Conservation (phyloP, 345 rosid genomes). For the Bruguiera gymnorhiza region DNA sequence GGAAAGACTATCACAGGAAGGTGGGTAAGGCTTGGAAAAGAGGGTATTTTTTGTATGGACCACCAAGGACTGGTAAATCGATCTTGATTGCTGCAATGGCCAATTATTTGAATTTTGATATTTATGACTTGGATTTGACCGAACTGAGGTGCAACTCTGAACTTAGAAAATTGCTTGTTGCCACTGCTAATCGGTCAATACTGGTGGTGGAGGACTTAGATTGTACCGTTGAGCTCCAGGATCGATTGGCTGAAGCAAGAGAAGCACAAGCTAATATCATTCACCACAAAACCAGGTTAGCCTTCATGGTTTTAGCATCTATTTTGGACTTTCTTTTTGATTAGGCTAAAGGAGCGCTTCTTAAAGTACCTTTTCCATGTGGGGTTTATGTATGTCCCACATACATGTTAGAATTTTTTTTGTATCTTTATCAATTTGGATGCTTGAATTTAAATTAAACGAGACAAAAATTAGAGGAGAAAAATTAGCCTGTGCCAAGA, state of each 20-base stretch:
- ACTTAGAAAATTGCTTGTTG: constrained; percentile 46
- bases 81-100: constrained; percentile 79
- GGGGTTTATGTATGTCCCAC: too few relatives aligned
- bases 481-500: background rate
- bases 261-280: background rate
- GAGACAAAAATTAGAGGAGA: too few relatives aligned
- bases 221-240: constrained; percentile 45
- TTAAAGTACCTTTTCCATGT: too few relatives aligned
- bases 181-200: constrained; percentile 62
- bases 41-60: constrained; percentile 64
- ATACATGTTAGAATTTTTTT: too few relatives aligned
- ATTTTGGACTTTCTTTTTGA: background rate
- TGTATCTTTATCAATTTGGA: too few relatives aligned
- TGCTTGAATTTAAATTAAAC: too few relatives aligned
- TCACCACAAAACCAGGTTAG: constrained; percentile 20
- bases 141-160: constrained; percentile 42
- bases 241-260: constrained; percentile 28
- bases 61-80: constrained; percentile 72
- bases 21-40: constrained; percentile 85
- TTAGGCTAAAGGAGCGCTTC: constrained; percentile 10
- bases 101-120: constrained; percentile 63
- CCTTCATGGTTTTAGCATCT: background rate
- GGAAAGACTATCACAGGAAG: constrained; percentile 50
- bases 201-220: constrained; percentile 72
- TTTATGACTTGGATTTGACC: constrained; percentile 57